phyloP scores from a whole-genome alignment of 2,329 filamentous ascomycete species.

The Pseudogymnoascus sp. region DNA sequence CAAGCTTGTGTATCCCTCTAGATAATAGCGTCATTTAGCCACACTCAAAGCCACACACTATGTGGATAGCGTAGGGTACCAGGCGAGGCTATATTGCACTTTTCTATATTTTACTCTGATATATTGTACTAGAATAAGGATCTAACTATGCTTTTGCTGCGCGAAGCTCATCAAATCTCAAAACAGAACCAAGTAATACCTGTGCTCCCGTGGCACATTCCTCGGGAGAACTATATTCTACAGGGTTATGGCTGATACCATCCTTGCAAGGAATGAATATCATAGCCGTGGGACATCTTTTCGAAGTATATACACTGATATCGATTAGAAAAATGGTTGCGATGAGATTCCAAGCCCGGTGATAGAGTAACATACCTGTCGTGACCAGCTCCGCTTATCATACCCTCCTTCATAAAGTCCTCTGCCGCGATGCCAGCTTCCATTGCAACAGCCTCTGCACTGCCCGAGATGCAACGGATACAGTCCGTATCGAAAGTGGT shows the following conservation, averaged over 20 bases:
- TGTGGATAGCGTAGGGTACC: too few relatives aligned
- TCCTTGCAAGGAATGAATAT: conserved; percentile 59
- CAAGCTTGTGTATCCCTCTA: too few relatives aligned
- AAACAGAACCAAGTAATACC: conserved; percentile 38
- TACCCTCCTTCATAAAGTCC: conserved; percentile 32
- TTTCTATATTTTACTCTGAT: not conserved
- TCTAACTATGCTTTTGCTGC: conserved; percentile 16
- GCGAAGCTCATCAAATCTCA: conserved; percentile 33
- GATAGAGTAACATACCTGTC: conserved; percentile 33
- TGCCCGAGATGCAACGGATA: conserved; percentile 55
- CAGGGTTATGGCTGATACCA: conserved; percentile 57
- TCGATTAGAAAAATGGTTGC: conserved; percentile 23
- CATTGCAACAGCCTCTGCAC: conserved; percentile 51
- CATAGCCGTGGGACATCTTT: conserved; percentile 56
- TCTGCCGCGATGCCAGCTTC: conserved; percentile 37
- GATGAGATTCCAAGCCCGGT: conserved; percentile 24
- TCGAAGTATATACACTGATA: conserved; percentile 52
- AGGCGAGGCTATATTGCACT: too few relatives aligned
- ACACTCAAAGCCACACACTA: too few relatives aligned
- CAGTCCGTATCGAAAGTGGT: conserved; percentile 61
- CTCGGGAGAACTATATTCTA: conserved; percentile 53
- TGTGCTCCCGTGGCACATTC: conserved; percentile 51
- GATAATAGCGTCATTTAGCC: too few relatives aligned
- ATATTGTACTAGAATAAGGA: not conserved
- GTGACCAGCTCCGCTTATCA: conserved; percentile 59